A percentile compares a stretch with the other conserved stretches of the same genome.
These are phyloP conservation scores for Agrocybe pediades DNA, from an alignment of 768 basidiomycete species.

Conservation along the genomic window DNA sequence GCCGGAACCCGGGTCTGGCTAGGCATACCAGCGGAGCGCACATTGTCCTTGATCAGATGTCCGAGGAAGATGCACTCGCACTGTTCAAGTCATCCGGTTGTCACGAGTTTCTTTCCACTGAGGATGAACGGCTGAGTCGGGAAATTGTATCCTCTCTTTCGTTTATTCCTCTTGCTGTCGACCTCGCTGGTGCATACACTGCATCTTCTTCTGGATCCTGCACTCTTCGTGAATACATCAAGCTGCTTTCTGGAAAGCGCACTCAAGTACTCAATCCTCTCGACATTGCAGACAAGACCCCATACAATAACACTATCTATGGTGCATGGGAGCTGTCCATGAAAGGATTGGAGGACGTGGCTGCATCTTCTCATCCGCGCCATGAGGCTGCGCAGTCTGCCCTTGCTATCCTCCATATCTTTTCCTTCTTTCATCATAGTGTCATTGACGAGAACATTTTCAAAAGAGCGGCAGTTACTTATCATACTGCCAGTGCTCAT, in stretches of 20 bases:
- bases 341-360: slow-evolving; percentile 11
- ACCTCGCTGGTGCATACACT: slow-evolving; percentile 18
- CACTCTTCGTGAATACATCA: slow-evolving; percentile 13
- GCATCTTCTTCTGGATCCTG: slow-evolving; percentile 5
- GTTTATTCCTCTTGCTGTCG: neutral
- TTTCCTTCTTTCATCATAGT: slow-evolving; percentile 20
- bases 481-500: neutral
- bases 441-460: slow-evolving; percentile 16
- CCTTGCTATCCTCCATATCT: slow-evolving; percentile 13
- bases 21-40: slow-evolving; percentile 2
- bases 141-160: neutral
- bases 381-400: slow-evolving; percentile 14
- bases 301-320: slow-evolving; percentile 18
- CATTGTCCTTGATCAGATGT: slow-evolving; percentile 14
- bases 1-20: slow-evolving; percentile 12
- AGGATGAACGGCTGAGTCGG: neutral
- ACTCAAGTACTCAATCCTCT: slow-evolving; percentile 8
- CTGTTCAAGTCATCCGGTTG: slow-evolving; percentile 19
- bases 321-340: slow-evolving; percentile 22
- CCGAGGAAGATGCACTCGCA: slow-evolving; percentile 14
- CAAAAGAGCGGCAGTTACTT: slow-evolving; percentile 6
- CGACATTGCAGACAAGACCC: slow-evolving; percentile 8
- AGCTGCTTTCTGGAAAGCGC: slow-evolving; percentile 6
- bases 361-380: neutral
- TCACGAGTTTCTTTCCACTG: neutral